Base-by-base conservation (phyloP, 805 yeast genomes). In the Debaryomyces prosopidis region DNA sequence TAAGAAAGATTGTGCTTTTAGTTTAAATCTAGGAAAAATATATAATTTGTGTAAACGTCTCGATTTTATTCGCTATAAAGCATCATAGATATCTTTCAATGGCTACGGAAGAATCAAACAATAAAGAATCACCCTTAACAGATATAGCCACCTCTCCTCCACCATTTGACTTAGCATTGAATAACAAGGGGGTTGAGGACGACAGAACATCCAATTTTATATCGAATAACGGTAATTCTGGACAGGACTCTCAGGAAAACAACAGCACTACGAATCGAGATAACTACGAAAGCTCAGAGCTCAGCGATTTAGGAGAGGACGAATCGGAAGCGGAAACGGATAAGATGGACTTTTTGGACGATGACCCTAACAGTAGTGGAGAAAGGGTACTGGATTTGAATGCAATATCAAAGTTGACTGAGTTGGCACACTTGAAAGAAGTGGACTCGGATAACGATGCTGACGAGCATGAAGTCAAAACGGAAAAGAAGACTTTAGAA, bases 281-380 rank as follows among this genome's bases (percentile, higher is more conserved):
- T 46, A 58, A 51, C 42, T 66, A 64, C 53, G 75, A 70, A 35
- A 69, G 75, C 55, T 68, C 73, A 7, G 77, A 72, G 47, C 59
- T 72, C 37, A 70, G 76, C 34, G 87, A 81, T 45, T 63, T 81
- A 50, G 82, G 79, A 39, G 85, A 80, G 43, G 72, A 80, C 46
- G 82, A 76, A 44, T 85, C 94, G 12, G 97, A 90, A 65, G 96
- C 94, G 14, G 97, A 90, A 61, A 90, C 97, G 0, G 97, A 90
- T 59, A 85, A 81, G 55, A 81, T 89, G 88, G 92, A 82, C 48
- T 71, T 68, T 48, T 59, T 74, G 48, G 75, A 73, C 17, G 73
- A 68, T 8, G 60, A 58, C 36, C 49, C 45, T 9, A 45, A 52
- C 27, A 39, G 47, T n/a, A 48, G 49, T 26, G 39, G 51, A 16